phyloP scores from a whole-genome alignment of 2,329 filamentous ascomycete species.

The Thelonectria olida region DNA sequence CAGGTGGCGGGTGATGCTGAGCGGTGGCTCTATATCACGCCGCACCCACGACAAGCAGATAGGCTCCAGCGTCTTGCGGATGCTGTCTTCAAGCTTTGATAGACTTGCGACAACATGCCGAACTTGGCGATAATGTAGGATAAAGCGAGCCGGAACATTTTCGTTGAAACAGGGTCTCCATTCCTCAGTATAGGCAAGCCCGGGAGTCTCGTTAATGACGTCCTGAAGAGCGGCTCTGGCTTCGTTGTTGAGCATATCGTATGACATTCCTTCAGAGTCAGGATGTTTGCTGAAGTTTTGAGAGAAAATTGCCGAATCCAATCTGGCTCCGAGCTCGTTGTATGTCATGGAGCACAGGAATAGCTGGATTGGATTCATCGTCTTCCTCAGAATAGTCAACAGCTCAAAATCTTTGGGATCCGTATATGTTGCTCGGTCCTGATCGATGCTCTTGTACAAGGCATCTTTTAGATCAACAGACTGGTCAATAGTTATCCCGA shows the following conservation, averaged over 20 bases:
- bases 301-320: slow-evolving; percentile 27
- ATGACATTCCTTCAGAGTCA: not conserved
- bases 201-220: slow-evolving; percentile 15
- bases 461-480: not conserved
- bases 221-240: slow-evolving; percentile 18
- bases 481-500: slow-evolving; percentile 13
- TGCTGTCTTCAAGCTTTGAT: slow-evolving; percentile 28
- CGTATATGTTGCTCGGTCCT: slow-evolving; percentile 50
- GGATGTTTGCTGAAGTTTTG: not conserved
- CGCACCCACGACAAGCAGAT: slow-evolving; percentile 38
- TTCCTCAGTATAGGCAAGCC: not conserved
- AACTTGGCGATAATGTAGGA: not conserved
- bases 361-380: slow-evolving; percentile 29
- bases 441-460: slow-evolving; percentile 38
- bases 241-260: slow-evolving; percentile 3
- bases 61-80: slow-evolving; percentile 33
- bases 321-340: slow-evolving; percentile 30
- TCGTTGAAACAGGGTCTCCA: slow-evolving; percentile 20
- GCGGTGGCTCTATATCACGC: slow-evolving; percentile 44
- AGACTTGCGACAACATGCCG: slow-evolving; percentile 32
- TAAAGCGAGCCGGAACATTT: not conserved
- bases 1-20: slow-evolving; percentile 53
- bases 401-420: slow-evolving; percentile 40
- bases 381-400: slow-evolving; percentile 13
- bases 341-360: slow-evolving; percentile 50